Evolutionary conservation across 805 yeast genomes (phyloP).

Genomic region (Martiniozyma abietophila): DNA sequence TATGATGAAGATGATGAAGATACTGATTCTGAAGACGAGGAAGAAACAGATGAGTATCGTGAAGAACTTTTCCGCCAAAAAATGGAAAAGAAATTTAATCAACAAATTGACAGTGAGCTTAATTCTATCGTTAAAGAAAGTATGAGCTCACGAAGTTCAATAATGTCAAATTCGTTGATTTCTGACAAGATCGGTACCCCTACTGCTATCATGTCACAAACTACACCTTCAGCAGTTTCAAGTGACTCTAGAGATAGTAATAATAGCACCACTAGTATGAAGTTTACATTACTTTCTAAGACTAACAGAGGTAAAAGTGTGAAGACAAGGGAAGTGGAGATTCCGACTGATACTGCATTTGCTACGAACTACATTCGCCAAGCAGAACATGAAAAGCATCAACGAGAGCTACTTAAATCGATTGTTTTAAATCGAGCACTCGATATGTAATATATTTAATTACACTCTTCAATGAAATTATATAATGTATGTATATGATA

Average conservation of each 20-base stretch:
- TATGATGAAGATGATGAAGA: slow-evolving; percentile 18
- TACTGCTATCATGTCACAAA: slow-evolving; percentile 23
- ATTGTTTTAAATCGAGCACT: slow-evolving; percentile 37
- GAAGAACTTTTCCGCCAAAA: slow-evolving; percentile 21
- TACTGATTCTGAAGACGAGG: slow-evolving; percentile 14
- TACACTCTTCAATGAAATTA: background rate
- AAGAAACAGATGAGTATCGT: slow-evolving; percentile 14
- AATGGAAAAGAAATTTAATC: slow-evolving; percentile 22
- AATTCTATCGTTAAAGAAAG: slow-evolving; percentile 27
- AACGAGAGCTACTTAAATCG: slow-evolving; percentile 48
- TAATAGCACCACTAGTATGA: background rate
- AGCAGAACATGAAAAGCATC: slow-evolving; percentile 39
- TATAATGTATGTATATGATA: no score
- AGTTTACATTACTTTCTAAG: slow-evolving; percentile 46
- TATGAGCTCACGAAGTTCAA: slow-evolving; percentile 19
- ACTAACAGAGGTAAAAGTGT: slow-evolving; percentile 44
- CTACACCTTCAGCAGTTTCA: slow-evolving; percentile 15
- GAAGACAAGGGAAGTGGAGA: slow-evolving; percentile 32
- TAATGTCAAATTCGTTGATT: background rate
- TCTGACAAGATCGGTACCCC: slow-evolving; percentile 25
- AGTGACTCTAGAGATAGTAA: slow-evolving; percentile 1
- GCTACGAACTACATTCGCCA: slow-evolving; percentile 44
- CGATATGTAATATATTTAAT: background rate
- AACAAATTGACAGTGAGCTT: slow-evolving; percentile 44
- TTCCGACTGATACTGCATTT: slow-evolving; percentile 48